phyloP scores from a whole-genome alignment of 2,329 filamentous ascomycete genomes.

The Venturia nashicola region DNA sequence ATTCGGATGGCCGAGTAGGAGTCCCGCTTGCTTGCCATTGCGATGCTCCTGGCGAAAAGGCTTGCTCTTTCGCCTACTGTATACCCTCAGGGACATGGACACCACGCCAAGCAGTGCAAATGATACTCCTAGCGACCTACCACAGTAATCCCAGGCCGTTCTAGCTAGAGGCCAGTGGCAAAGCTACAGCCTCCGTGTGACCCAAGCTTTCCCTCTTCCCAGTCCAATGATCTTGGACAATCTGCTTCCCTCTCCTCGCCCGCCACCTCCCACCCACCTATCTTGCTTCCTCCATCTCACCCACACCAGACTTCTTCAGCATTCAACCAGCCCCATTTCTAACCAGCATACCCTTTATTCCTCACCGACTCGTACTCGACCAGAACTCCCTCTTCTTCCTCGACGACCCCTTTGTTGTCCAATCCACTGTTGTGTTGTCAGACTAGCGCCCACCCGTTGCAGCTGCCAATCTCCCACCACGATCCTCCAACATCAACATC shows the following conservation, averaged over 20 bases:
- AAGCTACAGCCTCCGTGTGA: not conserved
- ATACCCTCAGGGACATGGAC: not conserved
- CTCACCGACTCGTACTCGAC: not conserved
- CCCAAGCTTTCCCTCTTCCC: not conserved
- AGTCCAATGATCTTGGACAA: not conserved
- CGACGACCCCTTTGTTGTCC: not conserved
- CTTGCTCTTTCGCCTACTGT: not conserved
- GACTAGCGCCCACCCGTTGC: not conserved
- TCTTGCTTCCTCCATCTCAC: not conserved
- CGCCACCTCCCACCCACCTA: not conserved
- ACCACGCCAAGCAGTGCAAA: not conserved
- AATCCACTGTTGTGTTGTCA: not conserved
- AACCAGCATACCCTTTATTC: not conserved
- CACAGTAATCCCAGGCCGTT: not conserved
- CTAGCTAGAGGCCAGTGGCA: not conserved
- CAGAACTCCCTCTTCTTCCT: not conserved
- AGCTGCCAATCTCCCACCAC: not conserved
- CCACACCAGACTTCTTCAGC: not conserved
- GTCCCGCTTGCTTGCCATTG: too few species aligned
- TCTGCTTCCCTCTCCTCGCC: not conserved
- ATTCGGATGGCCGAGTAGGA: too few species aligned
- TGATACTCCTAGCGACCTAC: not conserved
- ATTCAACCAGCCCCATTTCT: not conserved
- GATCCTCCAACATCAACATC: not conserved
- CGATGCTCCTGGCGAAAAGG: too few species aligned